phyloP scores from a whole-genome alignment of 495 filamentous ascomycete genomes.

The Astrothelium macrocarpum region DNA sequence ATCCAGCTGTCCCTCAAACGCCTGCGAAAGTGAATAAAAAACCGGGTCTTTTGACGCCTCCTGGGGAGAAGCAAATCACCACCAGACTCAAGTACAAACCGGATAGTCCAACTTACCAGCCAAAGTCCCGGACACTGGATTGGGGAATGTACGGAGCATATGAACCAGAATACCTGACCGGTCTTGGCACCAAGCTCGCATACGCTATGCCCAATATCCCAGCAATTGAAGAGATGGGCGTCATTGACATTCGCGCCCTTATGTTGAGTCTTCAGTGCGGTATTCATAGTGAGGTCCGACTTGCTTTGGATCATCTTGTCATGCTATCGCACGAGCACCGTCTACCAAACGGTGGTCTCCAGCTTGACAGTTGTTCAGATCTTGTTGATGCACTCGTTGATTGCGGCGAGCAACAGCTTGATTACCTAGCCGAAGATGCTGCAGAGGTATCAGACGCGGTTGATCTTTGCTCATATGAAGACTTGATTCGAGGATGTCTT shows the following conservation, averaged over 20 bases:
- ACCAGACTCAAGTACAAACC: conserved; percentile 15
- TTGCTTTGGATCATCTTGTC: conserved; percentile 77
- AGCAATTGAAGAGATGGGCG: conserved; percentile 63
- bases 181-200: conserved; percentile 16
- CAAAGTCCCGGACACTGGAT: conserved; percentile 13
- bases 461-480: conserved; percentile 73
- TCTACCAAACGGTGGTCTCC: conserved; percentile 38
- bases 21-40: conserved; percentile 9
- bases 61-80: conserved; percentile 12
- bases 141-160: conserved; percentile 17
- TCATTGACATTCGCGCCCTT: conserved; percentile 84
- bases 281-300: conserved; percentile 73
- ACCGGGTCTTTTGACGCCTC: conserved; percentile 11
- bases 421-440: conserved; percentile 66
- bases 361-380: conserved; percentile 73
- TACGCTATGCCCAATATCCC: conserved; percentile 63
- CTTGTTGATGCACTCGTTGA: conserved; percentile 80
- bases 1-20: not conserved
- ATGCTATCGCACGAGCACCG: conserved; percentile 56
- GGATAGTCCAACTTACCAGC: conserved; percentile 21
- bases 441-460: conserved; percentile 78
- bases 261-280: conserved; percentile 88
- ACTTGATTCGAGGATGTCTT: conserved; percentile 67
- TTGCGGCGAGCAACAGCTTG: conserved; percentile 79
- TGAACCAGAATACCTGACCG: conserved; percentile 13